Evolutionary conservation across 2,329 filamentous ascomycete genomes (phyloP), one percentile per base, ranked within the genome.

Genomic region (Zymoseptoria passerinii): DNA sequence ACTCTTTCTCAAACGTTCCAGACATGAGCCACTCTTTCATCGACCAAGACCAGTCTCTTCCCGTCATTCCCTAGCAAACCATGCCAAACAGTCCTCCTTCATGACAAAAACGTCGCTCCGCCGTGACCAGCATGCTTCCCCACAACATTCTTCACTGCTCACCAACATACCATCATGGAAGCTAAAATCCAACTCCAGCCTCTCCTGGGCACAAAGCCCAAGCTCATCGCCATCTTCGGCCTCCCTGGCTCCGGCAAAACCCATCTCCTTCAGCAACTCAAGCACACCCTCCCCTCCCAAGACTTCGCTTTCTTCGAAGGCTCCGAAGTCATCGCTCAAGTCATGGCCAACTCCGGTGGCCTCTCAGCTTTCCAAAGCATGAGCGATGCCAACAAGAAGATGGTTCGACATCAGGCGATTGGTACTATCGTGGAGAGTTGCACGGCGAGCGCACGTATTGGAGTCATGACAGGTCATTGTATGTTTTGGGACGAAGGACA

Each of bases 221-320:
- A 28, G n/a, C 68, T 84, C 18, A 68, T 85, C 28, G 81, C 81
- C 2, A 54, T 85, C 1, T 84, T 84, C 59, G 82, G 81, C 5
- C 19, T 84, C 44, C 71, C 80, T 1, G 81, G 80, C 0, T 78
- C 68, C n/a, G 82, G 82, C 4, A 84, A 84, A 66, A 76, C 78
- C 0, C 74, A 68, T 48, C 58, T 81, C 6, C 58, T 83, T 13
- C 64, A 72, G 0, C 52, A 76, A 8, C 64, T 85, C 5, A 4
- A 67, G 1, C 18, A 70, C 1, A 9, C 16, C 10, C 68, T 80
- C 1, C 67, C 61, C 2, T 16, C 70, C 10, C 56, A 70, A 1
- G 5, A 67, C 0, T 82, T 80, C 62, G 27, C 48, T 0, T 82
- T 81, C 62, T 80, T 75, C 52, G 82, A 86, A 60, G 81, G 82